Evolutionary conservation across 2,329 filamentous ascomycete genomes (phyloP), one percentile per base, ranked within the genome.

Genomic region (Clarireedia paspali): DNA sequence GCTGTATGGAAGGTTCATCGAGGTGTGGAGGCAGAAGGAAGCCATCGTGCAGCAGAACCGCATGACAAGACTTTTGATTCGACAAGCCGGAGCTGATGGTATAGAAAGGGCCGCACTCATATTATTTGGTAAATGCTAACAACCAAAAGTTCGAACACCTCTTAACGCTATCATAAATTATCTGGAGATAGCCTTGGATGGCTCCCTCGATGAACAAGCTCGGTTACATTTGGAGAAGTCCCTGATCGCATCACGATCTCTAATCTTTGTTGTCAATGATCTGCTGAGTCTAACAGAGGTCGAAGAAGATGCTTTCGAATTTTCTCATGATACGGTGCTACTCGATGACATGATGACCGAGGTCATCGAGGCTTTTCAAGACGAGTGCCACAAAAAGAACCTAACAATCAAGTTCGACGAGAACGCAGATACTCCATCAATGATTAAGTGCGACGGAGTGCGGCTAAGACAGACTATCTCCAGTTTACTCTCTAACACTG

Each of bases 141-240:
- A 14, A 23, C 1, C 10, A 61, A 89, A 96, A 73, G 89, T 96
- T 9, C 85, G 91, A 50, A 96, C 91, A 0, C 91, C 91, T 0
- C 73, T 96, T 2, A 96, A 96, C 65, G 91, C 91, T n/a, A 95
- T 96, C 66, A 95, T 96, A 71, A 96, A 96, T 64, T 96, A 95
- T 63, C 79, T 96, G 0, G 91, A 96, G 64, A 95, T 96, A 60
- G 91, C 91, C 0, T 73, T 96, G 1, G 91, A 96, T 70, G 89
- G 89, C 0, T 74, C 77, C 0, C 74, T 96, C 2, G 90, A 95
- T 60, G 74, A 82, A 12, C 90, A 95, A 67, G 95, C 89, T 0
- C 78, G 91, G 17, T 90, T 95, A 4, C 95, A 94, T 58, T 74
- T 96, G 5, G 80, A 87, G 1, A 87, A 84, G 62, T 95, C 91